Percentiles rank a stretch among this genome's conserved stretches.
Conservation (phyloP, 768 basidiomycete genomes). For the Podaxis mareebaensis region DNA sequence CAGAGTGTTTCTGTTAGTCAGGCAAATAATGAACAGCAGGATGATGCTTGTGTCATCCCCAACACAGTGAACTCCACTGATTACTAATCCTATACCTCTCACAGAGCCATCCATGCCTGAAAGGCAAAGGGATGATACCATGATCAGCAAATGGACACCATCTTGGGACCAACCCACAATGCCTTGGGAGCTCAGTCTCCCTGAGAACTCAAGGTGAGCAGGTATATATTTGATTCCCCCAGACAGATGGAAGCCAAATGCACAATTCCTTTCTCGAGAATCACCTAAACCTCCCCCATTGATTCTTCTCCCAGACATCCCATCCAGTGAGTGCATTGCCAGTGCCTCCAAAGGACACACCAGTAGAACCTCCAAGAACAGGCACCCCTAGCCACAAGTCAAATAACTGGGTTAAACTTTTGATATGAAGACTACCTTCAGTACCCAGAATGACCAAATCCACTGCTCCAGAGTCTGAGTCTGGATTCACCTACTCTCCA, state of each 20-base stretch:
- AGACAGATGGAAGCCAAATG: background rate
- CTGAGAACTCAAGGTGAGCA: background rate
- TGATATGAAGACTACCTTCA: too few species aligned
- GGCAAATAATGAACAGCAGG: background rate
- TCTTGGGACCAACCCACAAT: background rate
- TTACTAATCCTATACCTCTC: background rate
- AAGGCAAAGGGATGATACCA: background rate
- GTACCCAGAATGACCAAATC: too few species aligned
- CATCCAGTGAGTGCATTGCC: background rate
- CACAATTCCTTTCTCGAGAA: background rate
- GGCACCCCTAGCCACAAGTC: too few species aligned
- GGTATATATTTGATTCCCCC: background rate
- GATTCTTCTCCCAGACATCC: constrained; percentile 1
- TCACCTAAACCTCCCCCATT: background rate
- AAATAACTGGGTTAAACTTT: too few species aligned
- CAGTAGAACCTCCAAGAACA: too few species aligned
- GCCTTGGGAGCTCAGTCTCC: background rate
- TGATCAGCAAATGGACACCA: background rate
- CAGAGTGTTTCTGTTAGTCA: background rate
- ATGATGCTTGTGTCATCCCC: background rate
- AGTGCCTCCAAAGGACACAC: too few species aligned
- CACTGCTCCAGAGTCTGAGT: too few species aligned
- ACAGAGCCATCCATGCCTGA: background rate
- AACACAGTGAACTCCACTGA: background rate
- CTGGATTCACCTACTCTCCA: too few species aligned